phyloP scores from a whole-genome alignment of 306 rosid species.

The Cucurbita argyrosperma region DNA sequence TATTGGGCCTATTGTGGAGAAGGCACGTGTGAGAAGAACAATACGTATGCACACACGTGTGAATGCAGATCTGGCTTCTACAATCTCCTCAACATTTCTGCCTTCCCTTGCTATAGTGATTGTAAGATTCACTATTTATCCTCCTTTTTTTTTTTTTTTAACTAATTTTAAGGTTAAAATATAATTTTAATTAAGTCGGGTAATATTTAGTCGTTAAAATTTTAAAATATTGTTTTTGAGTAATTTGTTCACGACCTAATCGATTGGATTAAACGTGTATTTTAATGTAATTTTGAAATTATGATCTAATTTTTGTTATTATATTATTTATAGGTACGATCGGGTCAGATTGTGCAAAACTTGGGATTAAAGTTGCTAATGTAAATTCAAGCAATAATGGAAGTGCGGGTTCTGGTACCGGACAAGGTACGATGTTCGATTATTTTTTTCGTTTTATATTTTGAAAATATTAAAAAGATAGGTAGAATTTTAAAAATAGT shows the following conservation, averaged over 20 bases:
- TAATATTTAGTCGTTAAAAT: too few species aligned
- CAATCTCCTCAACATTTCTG: conserved; percentile 49
- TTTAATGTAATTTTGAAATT: not conserved
- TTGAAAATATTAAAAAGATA: too few species aligned
- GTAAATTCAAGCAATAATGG: conserved; percentile 6
- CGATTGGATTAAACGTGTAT: not conserved
- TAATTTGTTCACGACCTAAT: too few species aligned
- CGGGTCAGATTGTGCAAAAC: conserved; percentile 53
- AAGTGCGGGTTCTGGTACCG: not conserved
- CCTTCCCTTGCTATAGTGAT: conserved; percentile 61
- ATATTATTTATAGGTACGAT: conserved; percentile 37
- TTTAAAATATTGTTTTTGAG: too few species aligned
- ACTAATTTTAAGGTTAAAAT: too few species aligned
- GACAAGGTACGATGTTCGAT: conserved; percentile 23
- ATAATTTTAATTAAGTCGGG: too few species aligned
- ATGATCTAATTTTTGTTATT: not conserved
- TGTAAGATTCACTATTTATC: conserved; percentile 19
- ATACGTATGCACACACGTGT: conserved; percentile 24
- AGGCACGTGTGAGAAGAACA: conserved; percentile 35
- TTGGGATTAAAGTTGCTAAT: conserved; percentile 54
- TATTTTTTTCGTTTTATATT: too few species aligned
- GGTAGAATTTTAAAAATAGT: not conserved
- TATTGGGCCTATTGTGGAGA: conserved; percentile 74
- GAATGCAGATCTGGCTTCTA: conserved; percentile 27
- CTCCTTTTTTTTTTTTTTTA: too few species aligned